Percentiles rank a stretch among this genome's conserved stretches.
phyloP scores from a whole-genome alignment of 1,284 basidiomycete genomes.

The Ustilago bromivora region DNA sequence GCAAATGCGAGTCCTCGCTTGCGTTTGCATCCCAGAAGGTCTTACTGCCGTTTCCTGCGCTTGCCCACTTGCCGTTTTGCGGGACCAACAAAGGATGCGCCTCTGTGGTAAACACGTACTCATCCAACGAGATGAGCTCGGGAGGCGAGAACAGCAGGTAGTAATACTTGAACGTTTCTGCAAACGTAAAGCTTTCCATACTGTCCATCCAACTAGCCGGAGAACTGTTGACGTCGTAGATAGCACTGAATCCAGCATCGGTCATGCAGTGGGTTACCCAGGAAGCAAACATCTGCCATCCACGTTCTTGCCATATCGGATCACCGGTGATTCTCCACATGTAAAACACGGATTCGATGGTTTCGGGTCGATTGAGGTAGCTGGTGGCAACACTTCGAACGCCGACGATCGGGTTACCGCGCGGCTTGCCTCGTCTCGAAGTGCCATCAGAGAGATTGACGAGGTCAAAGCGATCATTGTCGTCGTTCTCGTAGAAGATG shows the following conservation, averaged over 20 bases:
- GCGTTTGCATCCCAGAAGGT: slow-evolving; percentile 51
- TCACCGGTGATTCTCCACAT: slow-evolving; percentile 75
- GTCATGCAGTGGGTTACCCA: slow-evolving; percentile 72
- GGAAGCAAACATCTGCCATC: slow-evolving; percentile 75
- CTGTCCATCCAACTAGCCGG: slow-evolving; percentile 68
- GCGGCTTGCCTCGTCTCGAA: slow-evolving; percentile 42
- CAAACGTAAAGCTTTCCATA: slow-evolving; percentile 74
- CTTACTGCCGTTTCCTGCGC: slow-evolving; percentile 53
- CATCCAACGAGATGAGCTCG: slow-evolving; percentile 73
- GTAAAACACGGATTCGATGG: slow-evolving; percentile 74
- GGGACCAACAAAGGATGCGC: slow-evolving; percentile 67
- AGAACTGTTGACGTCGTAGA: slow-evolving; percentile 70
- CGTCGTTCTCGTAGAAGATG: slow-evolving; percentile 56
- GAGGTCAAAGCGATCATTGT: slow-evolving; percentile 57
- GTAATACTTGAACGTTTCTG: slow-evolving; percentile 73
- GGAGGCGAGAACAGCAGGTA: slow-evolving; percentile 72
- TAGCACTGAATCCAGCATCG: slow-evolving; percentile 70
- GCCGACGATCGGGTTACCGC: slow-evolving; percentile 65
- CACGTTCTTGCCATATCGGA: slow-evolving; percentile 73
- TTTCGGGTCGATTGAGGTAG: slow-evolving; percentile 72
- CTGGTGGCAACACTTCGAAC: slow-evolving; percentile 46
- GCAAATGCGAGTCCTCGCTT: slow-evolving; percentile 33
- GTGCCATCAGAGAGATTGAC: slow-evolving; percentile 47
- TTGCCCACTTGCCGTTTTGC: slow-evolving; percentile 52
- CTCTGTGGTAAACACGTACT: slow-evolving; percentile 74